These are phyloP conservation scores for Tylopilus plumbeoviolaceoides DNA, from an alignment of 768 basidiomycete genomes.

Conservation along the genomic window DNA sequence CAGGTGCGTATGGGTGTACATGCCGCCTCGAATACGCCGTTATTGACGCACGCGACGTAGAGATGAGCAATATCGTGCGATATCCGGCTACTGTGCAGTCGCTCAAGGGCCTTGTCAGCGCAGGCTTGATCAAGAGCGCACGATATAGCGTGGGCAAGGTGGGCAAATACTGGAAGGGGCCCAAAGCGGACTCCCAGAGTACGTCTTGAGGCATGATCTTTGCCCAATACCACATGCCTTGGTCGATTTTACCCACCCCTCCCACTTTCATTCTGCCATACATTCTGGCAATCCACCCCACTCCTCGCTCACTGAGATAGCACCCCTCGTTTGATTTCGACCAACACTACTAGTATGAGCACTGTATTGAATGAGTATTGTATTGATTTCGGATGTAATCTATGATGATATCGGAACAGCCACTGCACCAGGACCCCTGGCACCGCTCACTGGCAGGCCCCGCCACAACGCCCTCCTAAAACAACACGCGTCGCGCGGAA, in stretches of 20 bases:
- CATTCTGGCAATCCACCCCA: neutral
- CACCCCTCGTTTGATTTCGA: neutral
- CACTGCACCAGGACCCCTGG: too few species aligned
- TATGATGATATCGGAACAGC: too few species aligned
- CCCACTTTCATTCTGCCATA: neutral
- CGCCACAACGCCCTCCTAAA: too few species aligned
- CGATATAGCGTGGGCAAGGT: conserved; percentile 76
- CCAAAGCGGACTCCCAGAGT: neutral
- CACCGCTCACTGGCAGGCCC: too few species aligned
- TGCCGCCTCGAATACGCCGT: neutral
- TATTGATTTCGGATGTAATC: conserved; percentile 17
- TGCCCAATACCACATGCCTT: neutral
- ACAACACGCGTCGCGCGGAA: too few species aligned
- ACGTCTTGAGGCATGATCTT: conserved; percentile 5
- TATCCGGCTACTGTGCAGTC: conserved; percentile 82
- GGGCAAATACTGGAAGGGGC: conserved; percentile 72
- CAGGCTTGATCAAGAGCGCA: conserved; percentile 74
- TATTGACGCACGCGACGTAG: conserved; percentile 35
- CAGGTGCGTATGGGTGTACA: conserved; percentile 39
- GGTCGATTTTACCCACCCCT: neutral
- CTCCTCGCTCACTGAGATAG: conserved; percentile 11
- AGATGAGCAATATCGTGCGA: conserved; percentile 74
- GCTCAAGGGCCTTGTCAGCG: conserved; percentile 80
- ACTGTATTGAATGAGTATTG: conserved; percentile 7
- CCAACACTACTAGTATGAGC: conserved; percentile 18